Evolutionary conservation across 495 filamentous ascomycete genomes (phyloP), one percentile per base, ranked within the genome.

Genomic region (Annulohypoxylon nitens): DNA sequence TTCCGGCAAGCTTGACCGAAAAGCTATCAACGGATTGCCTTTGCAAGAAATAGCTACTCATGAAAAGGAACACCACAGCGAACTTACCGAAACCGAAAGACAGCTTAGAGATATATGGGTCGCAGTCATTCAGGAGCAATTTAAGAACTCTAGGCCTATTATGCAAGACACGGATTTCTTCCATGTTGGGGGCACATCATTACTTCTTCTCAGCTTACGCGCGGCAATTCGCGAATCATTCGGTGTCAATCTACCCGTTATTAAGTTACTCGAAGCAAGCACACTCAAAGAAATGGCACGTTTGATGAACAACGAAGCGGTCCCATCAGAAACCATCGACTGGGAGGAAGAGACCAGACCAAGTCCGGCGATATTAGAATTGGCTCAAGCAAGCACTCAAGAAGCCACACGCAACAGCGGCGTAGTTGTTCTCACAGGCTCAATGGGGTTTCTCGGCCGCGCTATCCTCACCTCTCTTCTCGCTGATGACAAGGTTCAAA

Each of bases 1-100:
- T 10, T 78, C 79, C 6, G 74, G 75, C 1, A 89, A 89, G 70
- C 62, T 84, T 23, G 70, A 68, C n/a, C 16, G 74, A 2, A 77
- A 73, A 5, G 75, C 72, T 78, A 51, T 84, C 62, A 51, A 80
- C 78, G 1, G 50, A 34, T 34, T 55, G 5, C 20, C 26, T 25
- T 16, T 55, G 9, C 51, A 16, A 6, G 23, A 34, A 33, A 33
- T 25, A n/a, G 8, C 26, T 34, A 14, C 3, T 5, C 14, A 25
- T 2, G 26, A 33, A 3, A 14, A 55, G 23, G 1, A 16, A 4
- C 14, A 7, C 26, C 14, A 34, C 26, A 5, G 2, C 25, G 37
- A 55, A n/a, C 33, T 72, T 12, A 65, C 43, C 4, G 61, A 70
- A 26, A 59, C 57, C 1, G 61, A 60, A 50, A 23, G 18, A 6